These are phyloP conservation scores for Tagetes erecta DNA, from an alignment of 129 eudicot genomes.

Conservation along the genomic window DNA sequence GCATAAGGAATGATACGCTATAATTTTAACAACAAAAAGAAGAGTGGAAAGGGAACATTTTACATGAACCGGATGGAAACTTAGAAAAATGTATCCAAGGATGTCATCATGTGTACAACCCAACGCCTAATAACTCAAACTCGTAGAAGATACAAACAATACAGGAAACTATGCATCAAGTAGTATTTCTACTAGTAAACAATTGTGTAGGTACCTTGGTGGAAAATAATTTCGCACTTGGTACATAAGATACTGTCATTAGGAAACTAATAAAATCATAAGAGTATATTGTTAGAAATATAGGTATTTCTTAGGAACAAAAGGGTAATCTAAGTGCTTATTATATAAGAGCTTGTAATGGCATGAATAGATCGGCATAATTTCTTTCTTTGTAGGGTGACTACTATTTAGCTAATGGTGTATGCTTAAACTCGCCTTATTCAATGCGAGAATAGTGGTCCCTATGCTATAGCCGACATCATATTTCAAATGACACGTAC, in stretches of 20 bases:
- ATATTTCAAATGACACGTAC: neutral
- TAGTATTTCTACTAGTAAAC: neutral
- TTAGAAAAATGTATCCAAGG: neutral
- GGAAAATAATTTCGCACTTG: neutral
- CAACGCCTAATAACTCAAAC: neutral
- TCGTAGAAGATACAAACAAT: neutral
- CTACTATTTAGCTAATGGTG: neutral
- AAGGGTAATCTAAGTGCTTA: conserved; percentile 4
- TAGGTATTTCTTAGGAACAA: neutral
- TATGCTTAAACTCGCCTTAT: neutral
- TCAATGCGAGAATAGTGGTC: conserved; percentile 11
- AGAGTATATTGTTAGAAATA: conserved; percentile 4
- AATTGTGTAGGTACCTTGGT: neutral
- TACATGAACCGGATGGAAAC: neutral
- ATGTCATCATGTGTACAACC: conserved; percentile 2
- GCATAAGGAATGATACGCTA: neutral
- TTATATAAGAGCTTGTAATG: conserved; percentile 11
- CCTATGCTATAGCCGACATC: neutral
- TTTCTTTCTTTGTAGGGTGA: conserved; percentile 2
- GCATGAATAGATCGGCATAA: neutral
- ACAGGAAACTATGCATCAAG: neutral
- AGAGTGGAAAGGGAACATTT: neutral
- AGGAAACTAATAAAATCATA: neutral
- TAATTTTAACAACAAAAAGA: neutral
- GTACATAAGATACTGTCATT: neutral